Base-by-base conservation (phyloP, 805 yeast genomes). In the Barnettozyma populi region DNA sequence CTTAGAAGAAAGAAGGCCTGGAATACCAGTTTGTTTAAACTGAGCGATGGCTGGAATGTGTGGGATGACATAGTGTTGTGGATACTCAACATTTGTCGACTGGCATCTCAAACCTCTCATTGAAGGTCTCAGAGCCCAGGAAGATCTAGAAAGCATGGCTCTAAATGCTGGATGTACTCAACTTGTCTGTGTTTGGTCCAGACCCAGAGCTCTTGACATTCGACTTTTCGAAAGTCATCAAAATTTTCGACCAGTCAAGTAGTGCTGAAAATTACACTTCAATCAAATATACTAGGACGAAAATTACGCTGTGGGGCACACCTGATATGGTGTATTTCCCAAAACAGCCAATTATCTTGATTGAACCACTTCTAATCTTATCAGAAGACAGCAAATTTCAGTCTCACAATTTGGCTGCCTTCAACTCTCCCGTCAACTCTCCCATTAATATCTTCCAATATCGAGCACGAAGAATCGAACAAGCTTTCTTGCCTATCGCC, bases 1-100 rank as follows among this genome's bases (percentile, higher is more conserved):
- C 38, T 68, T 52, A 1, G 69, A 44, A 4, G 80, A 70, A 47
- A 75, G 69, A 4, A 81, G 61, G 2, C 86, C 86, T 1, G 68
- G 64, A 20, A 80, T 66, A 11, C 79, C 79, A 1, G 57, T 29
- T 3, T 60, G 56, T 49, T 57, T 55, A 37, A 57, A 54, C 32
- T 45, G 41, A 2, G 35, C 19, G 8, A 58, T 37, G 18, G 47
- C 41, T n/a, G 44, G 23, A 7, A 56, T 43, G 7, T 45, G 36
- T 16, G 52, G 53, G 14, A 47, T 44, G 19, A 44, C 27, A 43
- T 51, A 53, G 36, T 44, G 44, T 41, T 41, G 45, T n/a, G 57
- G 55, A 36, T 46, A 38, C 42, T 46, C 37, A 41, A 36, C 11
- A 7, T 20, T 36, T 19, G 51, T 9, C 19, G 44, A 45, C 36